A percentile compares a stretch with the other conserved stretches of the same genome.
Evolutionary conservation across 192 early-diverging fungal species (phyloP).

Genomic region (Geranomyces variabilis): DNA sequence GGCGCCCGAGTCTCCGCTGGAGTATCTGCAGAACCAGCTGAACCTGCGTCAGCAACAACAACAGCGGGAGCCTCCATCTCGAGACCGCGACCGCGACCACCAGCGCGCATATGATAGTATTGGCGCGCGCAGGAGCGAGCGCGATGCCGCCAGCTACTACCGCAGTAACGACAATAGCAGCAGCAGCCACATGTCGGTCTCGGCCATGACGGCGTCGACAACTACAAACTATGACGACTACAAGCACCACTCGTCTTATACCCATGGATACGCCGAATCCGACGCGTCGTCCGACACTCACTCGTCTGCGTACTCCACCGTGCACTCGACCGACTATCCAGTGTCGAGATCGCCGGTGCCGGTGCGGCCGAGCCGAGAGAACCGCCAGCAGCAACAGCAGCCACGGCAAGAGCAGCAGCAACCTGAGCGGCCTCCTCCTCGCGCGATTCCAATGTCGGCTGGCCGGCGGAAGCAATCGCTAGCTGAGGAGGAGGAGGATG

Average conservation of each 20-base stretch:
- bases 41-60: background rate
- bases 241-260: constrained; percentile 14
- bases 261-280: background rate
- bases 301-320: constrained; percentile 8
- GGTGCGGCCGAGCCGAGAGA: no score
- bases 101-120: background rate
- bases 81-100: background rate
- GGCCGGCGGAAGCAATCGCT: constrained; percentile 6
- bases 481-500: background rate
- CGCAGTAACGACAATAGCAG: background rate
- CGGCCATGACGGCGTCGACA: constrained; percentile 9
- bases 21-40: background rate
- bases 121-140: background rate
- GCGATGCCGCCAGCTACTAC: background rate
- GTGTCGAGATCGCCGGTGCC: constrained; percentile 4
- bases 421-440: constrained; percentile 8
- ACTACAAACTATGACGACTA: constrained; percentile 19
- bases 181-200: background rate
- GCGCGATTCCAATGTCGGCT: constrained; percentile 2
- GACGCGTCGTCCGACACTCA: constrained; percentile 4
- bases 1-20: background rate
- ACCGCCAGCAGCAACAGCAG: background rate
- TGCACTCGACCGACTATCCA: constrained; percentile 1
- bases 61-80: background rate
- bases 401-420: constrained; percentile 9